Evolutionary conservation across 345 rosid species (phyloP).

Genomic region (Moricandia moricandioides): DNA sequence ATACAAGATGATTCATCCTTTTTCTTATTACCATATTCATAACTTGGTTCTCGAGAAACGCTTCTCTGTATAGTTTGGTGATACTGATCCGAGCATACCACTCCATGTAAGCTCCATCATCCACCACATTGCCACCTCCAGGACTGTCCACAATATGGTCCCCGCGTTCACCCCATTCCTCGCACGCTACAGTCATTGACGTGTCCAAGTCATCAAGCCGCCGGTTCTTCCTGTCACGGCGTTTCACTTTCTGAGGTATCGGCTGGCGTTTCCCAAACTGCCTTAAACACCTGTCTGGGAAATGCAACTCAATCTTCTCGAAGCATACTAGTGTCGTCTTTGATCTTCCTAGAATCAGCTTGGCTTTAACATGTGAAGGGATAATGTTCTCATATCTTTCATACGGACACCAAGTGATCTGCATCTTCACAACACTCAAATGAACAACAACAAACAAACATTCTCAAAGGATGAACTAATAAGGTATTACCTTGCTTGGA

Average conservation of each 20-base stretch:
- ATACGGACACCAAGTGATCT: conserved; percentile 61
- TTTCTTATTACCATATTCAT: conserved; percentile 35
- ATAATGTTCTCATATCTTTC: conserved; percentile 47
- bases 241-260: conserved; percentile 63
- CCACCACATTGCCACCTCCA: conserved; percentile 36
- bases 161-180: conserved; percentile 62
- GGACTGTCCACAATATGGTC: conserved; percentile 47
- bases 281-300: conserved; percentile 75
- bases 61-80: conserved; percentile 37
- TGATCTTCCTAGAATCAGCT: conserved; percentile 68
- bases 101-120: conserved; percentile 64
- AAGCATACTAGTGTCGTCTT: conserved; percentile 76
- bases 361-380: conserved; percentile 47
- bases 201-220: conserved; percentile 75
- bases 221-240: conserved; percentile 63
- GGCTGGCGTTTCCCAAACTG: conserved; percentile 66
- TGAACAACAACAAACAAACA: not conserved
- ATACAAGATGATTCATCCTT: not conserved
- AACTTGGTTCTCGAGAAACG: conserved; percentile 40
- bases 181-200: conserved; percentile 64
- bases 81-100: conserved; percentile 61
- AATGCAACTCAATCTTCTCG: conserved; percentile 76
- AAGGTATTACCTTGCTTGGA: conserved; percentile 63
- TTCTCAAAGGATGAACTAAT: not conserved
- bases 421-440: conserved; percentile 17